phyloP scores from a whole-genome alignment of 495 filamentous ascomycete species.

The Aspergillus sclerotiicarbonarius region DNA sequence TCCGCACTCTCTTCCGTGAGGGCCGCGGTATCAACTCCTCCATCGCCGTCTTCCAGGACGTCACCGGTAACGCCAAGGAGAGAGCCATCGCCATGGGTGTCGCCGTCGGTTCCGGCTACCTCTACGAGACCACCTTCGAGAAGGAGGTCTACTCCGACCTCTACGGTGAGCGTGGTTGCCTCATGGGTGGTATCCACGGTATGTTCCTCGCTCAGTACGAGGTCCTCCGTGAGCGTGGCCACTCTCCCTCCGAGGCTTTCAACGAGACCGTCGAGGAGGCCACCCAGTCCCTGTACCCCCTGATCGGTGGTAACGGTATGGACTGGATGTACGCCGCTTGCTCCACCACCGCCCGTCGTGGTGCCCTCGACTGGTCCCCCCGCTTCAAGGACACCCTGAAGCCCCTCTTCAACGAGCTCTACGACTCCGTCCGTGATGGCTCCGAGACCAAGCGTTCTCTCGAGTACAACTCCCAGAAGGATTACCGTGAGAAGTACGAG shows the following conservation, averaged over 20 bases:
- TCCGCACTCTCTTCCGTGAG: slow-evolving; percentile 95
- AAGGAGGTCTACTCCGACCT: slow-evolving; percentile 99
- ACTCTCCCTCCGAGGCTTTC: slow-evolving; percentile 97
- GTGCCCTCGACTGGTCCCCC: slow-evolving; percentile 97
- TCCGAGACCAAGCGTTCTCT: slow-evolving; percentile 90
- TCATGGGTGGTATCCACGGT: slow-evolving; percentile 99
- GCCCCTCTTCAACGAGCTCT: slow-evolving; percentile 96
- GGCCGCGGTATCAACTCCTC: slow-evolving; percentile 99
- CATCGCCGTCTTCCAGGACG: slow-evolving; percentile 97
- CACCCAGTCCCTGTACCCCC: slow-evolving; percentile 93
- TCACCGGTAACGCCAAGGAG: slow-evolving; percentile 97
- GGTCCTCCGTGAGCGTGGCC: slow-evolving; percentile 96
- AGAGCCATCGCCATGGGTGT: slow-evolving; percentile 96
- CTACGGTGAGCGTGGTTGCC: slow-evolving; percentile 98
- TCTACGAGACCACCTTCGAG: slow-evolving; percentile 99
- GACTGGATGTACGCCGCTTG: slow-evolving; percentile 99
- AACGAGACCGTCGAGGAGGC: slow-evolving; percentile 99
- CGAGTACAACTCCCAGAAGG: slow-evolving; percentile 89
- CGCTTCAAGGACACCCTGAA: slow-evolving; percentile 95
- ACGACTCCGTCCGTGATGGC: slow-evolving; percentile 84
- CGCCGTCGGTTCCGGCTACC: slow-evolving; percentile 92
- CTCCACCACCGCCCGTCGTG: slow-evolving; percentile 96
- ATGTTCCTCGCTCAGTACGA: slow-evolving; percentile 99
- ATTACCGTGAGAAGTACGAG: slow-evolving; percentile 96
- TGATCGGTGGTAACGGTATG: slow-evolving; percentile 96